Percentiles rank a stretch among this genome's conserved stretches.
These are phyloP conservation scores for Suillus fuscotomentosus DNA, from an alignment of 768 basidiomycete genomes.

Conservation along the genomic window DNA sequence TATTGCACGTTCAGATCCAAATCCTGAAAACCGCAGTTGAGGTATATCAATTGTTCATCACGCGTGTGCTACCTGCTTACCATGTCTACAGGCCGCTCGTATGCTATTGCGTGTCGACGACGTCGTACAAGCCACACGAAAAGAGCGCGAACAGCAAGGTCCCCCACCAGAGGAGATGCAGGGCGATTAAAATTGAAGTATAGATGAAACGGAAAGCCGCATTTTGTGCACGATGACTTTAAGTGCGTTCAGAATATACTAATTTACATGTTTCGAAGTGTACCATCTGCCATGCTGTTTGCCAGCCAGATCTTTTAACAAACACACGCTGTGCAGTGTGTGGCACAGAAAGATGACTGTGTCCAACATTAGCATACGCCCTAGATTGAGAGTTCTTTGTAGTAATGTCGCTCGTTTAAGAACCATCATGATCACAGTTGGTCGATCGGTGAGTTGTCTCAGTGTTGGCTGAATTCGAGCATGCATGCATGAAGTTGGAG, in stretches of 20 bases:
- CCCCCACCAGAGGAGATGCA: conserved; percentile 59
- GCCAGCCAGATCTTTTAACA: not conserved
- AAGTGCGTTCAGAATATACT: not conserved
- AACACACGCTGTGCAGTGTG: not conserved
- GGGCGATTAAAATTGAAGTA: conserved; percentile 14
- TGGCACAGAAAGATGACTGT: not conserved
- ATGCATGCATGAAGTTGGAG: too few species aligned
- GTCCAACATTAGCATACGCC: not conserved
- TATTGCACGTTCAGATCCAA: conserved; percentile 61
- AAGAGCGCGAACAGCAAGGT: conserved; percentile 58
- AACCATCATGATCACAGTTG: not conserved
- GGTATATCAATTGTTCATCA: conserved; percentile 37
- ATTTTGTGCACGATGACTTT: not conserved
- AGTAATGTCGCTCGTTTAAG: not conserved
- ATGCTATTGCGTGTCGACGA: conserved; percentile 93
- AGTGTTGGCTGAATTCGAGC: too few species aligned
- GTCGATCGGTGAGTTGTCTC: not conserved
- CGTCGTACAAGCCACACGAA: conserved; percentile 85
- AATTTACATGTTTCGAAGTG: not conserved
- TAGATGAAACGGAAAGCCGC: not conserved
- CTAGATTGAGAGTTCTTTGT: not conserved
- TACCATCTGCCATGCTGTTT: not conserved
- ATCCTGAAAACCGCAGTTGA: conserved; percentile 97
- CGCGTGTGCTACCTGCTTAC: not conserved
- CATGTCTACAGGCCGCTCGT: conserved; percentile 63